phyloP scores from a whole-genome alignment of 2,329 filamentous ascomycete genomes.

The Botrytis sinoallii region DNA sequence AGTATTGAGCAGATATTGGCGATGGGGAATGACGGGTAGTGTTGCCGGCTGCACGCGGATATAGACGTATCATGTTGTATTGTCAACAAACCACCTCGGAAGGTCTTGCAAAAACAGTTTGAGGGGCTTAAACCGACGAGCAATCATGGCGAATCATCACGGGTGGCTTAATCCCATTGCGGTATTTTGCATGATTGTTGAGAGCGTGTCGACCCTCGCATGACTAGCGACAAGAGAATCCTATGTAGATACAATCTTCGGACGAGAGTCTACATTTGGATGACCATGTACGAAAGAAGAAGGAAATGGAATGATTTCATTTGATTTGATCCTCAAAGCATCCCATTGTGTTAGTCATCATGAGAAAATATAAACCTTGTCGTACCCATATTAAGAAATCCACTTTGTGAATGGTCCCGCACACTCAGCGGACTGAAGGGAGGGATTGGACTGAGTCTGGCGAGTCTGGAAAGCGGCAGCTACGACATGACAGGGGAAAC shows the following conservation, averaged over 20 bases:
- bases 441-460: neutral
- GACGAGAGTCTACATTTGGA: conserved; percentile 1
- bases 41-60: neutral
- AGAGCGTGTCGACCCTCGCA: neutral
- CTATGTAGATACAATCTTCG: neutral
- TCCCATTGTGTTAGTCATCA: neutral
- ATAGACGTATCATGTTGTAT: neutral
- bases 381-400: neutral
- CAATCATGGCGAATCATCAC: neutral
- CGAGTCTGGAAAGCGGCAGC: neutral
- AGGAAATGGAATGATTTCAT: neutral
- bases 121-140: neutral
- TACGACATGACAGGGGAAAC: neutral
- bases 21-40: neutral
- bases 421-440: neutral
- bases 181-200: neutral
- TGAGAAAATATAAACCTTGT: neutral
- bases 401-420: neutral
- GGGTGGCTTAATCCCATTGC: neutral
- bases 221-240: neutral
- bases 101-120: neutral
- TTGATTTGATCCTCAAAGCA: neutral
- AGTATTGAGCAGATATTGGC: neutral
- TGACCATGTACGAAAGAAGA: conserved; percentile 8
- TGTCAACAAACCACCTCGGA: neutral